Evolutionary conservation across 1,284 basidiomycete species (phyloP), one percentile per base, ranked within the genome.

Genomic region (Coriolopsis trogii): DNA sequence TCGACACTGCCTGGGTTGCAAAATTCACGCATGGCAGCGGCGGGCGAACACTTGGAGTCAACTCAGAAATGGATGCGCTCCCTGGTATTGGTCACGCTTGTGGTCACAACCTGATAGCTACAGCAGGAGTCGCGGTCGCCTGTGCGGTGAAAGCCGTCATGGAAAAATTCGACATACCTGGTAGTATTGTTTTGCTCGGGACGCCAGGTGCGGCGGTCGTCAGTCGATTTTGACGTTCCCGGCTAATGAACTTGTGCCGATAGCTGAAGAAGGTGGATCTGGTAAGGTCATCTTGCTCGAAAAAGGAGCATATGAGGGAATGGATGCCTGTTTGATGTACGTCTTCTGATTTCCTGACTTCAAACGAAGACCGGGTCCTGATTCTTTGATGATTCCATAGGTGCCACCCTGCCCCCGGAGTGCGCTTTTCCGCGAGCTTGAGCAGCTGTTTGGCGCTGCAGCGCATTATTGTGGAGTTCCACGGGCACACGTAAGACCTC

Each of bases 91-190:
- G 85, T 4, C 85, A 93, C 67, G 92, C 87, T 0, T 94, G 92
- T 63, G 91, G 91, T 0, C 91, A 95, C 66, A 93, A 93, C 67
- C 76, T 95, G 49, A 95, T 95, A 52, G 91, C 91, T 26, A 84
- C 89, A 51, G 79, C 83, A 45, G 93, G 92, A 23, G 82, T 92
- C 20, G 92, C 86, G 10, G 80, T 89, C 13, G 85, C 91, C 7
- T 69, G 92, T 44, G 87, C 84, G 5, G 73, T 91, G 46, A 88
- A 86, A 62, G 76, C 78, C 25, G 86, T 86, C 6, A 68, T 68
- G 23, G 50, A 60, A 8, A 74, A 81, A 51, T 80, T 86, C 61
- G 69, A 84, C 59, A 75, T 91, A 31, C 63, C 84, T 2, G 93
- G 91, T 2, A 89, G 78, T 47, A 76, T 95, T 13, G 73, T 93